Evolutionary conservation across 2,329 filamentous ascomycete genomes (phyloP).

Genomic region (Nemania sp.): DNA sequence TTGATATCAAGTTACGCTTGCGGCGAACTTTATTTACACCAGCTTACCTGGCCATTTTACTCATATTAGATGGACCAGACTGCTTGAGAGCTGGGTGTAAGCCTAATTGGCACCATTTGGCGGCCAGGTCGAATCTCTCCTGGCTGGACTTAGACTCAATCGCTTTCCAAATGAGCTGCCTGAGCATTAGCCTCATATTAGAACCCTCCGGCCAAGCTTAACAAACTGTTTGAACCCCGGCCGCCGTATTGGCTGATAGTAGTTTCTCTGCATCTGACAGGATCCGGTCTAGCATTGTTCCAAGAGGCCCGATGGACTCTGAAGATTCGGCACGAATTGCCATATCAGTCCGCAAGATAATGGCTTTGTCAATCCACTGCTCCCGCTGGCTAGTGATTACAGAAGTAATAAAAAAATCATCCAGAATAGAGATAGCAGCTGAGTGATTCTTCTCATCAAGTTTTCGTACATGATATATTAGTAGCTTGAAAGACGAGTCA

Average conservation of each 20-base stretch:
- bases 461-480: slow-evolving; percentile 70
- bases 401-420: slow-evolving; percentile 64
- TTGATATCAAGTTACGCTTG: slow-evolving; percentile 14
- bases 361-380: slow-evolving; percentile 69
- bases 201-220: not conserved
- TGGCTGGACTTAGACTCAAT: slow-evolving; percentile 63
- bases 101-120: slow-evolving; percentile 73
- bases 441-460: slow-evolving; percentile 59
- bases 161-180: slow-evolving; percentile 78
- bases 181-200: slow-evolving; percentile 6
- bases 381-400: slow-evolving; percentile 51
- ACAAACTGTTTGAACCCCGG: slow-evolving; percentile 67
- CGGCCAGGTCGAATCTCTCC: slow-evolving; percentile 56
- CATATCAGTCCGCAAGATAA: slow-evolving; percentile 72
- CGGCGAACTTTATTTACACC: slow-evolving; percentile 5
- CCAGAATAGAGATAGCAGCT: slow-evolving; percentile 57
- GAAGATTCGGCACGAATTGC: slow-evolving; percentile 50
- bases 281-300: slow-evolving; percentile 41
- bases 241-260: slow-evolving; percentile 63
- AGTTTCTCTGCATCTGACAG: slow-evolving; percentile 48
- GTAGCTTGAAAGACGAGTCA: slow-evolving; percentile 64
- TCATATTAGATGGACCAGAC: slow-evolving; percentile 66
- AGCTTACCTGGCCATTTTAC: slow-evolving; percentile 64
- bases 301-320: slow-evolving; percentile 36
- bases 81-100: slow-evolving; percentile 68